Conservation (phyloP, 306 rosid species). For the Lathyrus aphaca region DNA sequence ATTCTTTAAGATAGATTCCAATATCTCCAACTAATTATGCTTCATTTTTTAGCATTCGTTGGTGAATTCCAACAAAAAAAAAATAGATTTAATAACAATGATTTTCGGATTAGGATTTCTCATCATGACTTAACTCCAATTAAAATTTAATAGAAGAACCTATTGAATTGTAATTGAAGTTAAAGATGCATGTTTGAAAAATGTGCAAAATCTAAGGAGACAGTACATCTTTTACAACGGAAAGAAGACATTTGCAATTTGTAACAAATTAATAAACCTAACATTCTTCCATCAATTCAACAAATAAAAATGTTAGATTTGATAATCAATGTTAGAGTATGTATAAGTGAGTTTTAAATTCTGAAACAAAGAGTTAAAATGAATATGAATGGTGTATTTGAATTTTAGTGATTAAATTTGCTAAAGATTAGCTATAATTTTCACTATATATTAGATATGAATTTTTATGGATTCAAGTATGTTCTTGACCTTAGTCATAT, state of each 20-base stretch:
- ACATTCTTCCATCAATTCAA: conserved; percentile 27
- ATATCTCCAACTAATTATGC: conserved; percentile 71
- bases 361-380: too few relatives aligned
- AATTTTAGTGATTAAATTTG: too few relatives aligned
- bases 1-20: conserved; percentile 74
- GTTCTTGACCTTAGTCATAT: too few relatives aligned
- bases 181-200: neutral
- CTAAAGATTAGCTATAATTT: too few relatives aligned
- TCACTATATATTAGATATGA: too few relatives aligned
- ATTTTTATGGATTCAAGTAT: too few relatives aligned
- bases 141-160: too few relatives aligned
- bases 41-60: conserved; percentile 76
- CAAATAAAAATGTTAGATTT: neutral
- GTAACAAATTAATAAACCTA: conserved; percentile 21
- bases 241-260: conserved; percentile 10
- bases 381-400: too few relatives aligned
- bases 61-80: conserved; percentile 94
- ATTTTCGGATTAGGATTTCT: too few relatives aligned
- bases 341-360: too few relatives aligned
- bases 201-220: neutral
- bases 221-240: neutral
- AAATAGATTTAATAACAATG: conserved; percentile 39
- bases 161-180: neutral
- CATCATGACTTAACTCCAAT: too few relatives aligned
- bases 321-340: too few relatives aligned